phyloP scores from a whole-genome alignment of 345 rosid genomes.

The Boechera divaricarpa region DNA sequence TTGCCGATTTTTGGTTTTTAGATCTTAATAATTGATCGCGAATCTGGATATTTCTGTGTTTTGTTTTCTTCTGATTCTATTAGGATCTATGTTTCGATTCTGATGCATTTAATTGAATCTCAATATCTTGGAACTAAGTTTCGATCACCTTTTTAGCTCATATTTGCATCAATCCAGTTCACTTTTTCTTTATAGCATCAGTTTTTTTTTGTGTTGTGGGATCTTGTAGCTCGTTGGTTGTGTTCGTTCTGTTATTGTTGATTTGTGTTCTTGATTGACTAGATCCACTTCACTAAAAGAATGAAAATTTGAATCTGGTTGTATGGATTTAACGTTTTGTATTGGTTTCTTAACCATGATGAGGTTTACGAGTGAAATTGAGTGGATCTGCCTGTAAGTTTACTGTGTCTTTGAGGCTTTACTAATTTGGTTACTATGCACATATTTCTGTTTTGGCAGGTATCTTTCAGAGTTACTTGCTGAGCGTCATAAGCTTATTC shows the following conservation, averaged over 20 bases:
- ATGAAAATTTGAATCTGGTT: constrained; percentile 27
- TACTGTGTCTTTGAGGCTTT: constrained; percentile 9
- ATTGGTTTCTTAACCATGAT: constrained; percentile 3
- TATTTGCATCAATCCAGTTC: constrained; percentile 3
- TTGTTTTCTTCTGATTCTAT: constrained; percentile 2
- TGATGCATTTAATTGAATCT: constrained; percentile 13
- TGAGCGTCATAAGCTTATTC: constrained; percentile 77
- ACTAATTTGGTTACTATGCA: constrained; percentile 9
- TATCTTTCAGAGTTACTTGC: constrained; percentile 77
- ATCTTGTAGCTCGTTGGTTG: constrained; percentile 16
- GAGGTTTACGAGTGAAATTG: neutral
- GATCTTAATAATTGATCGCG: constrained; percentile 21
- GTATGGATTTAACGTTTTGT: neutral
- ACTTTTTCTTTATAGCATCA: neutral
- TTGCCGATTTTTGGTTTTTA: constrained; percentile 1
- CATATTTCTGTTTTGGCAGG: constrained; percentile 48
- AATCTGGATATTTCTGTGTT: constrained; percentile 6
- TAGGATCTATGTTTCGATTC: neutral
- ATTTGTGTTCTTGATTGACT: constrained; percentile 21
- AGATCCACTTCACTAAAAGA: constrained; percentile 24
- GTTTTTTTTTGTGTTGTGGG: neutral
- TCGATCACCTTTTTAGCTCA: neutral
- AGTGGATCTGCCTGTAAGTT: constrained; percentile 16
- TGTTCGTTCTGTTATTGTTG: neutral
- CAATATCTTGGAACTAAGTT: neutral